Conservation (phyloP, 2,329 filamentous ascomycete genomes). For the Fusarium sp. region DNA sequence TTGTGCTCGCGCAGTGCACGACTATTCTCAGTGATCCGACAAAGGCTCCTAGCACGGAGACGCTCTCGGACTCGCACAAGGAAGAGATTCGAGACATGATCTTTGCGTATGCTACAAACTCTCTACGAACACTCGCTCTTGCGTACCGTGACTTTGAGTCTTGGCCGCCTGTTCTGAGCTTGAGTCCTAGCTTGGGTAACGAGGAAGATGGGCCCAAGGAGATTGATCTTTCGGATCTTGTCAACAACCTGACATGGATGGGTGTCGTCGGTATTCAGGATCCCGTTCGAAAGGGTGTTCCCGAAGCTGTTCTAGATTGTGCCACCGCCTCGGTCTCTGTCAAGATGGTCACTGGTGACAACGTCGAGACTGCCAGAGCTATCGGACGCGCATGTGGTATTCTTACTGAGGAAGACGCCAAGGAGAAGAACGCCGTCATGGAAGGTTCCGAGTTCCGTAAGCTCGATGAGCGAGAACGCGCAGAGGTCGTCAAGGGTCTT, state of each 20-base stretch:
- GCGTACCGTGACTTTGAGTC: slow-evolving; percentile 77
- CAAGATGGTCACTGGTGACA: slow-evolving; percentile 70
- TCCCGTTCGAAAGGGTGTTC: slow-evolving; percentile 72
- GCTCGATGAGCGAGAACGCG: slow-evolving; percentile 60
- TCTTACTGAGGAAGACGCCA: slow-evolving; percentile 70
- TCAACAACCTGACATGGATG: slow-evolving; percentile 54
- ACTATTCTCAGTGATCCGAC: slow-evolving; percentile 68
- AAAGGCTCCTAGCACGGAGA: slow-evolving; percentile 1
- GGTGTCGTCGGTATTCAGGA: slow-evolving; percentile 74
- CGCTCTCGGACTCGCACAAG: slow-evolving; percentile 55
- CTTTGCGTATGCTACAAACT: slow-evolving; percentile 70
- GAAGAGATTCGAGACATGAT: slow-evolving; percentile 66
- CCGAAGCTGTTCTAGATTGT: slow-evolving; percentile 71
- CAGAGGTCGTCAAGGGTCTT: slow-evolving; percentile 69
- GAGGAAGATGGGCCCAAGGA: slow-evolving; percentile 64
- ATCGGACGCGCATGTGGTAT: slow-evolving; percentile 58
- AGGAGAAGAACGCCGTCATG: slow-evolving; percentile 59
- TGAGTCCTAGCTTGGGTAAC: slow-evolving; percentile 69
- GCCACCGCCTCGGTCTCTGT: slow-evolving; percentile 74
- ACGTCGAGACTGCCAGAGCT: slow-evolving; percentile 58
- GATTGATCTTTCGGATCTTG: slow-evolving; percentile 64
- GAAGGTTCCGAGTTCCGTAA: slow-evolving; percentile 66
- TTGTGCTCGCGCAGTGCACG: slow-evolving; percentile 60
- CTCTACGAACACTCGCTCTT: slow-evolving; percentile 79
- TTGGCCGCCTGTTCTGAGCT: slow-evolving; percentile 75